These are phyloP conservation scores for Trichaptum fuscoviolaceum DNA, from an alignment of 768 basidiomycete species.

Conservation along the genomic window DNA sequence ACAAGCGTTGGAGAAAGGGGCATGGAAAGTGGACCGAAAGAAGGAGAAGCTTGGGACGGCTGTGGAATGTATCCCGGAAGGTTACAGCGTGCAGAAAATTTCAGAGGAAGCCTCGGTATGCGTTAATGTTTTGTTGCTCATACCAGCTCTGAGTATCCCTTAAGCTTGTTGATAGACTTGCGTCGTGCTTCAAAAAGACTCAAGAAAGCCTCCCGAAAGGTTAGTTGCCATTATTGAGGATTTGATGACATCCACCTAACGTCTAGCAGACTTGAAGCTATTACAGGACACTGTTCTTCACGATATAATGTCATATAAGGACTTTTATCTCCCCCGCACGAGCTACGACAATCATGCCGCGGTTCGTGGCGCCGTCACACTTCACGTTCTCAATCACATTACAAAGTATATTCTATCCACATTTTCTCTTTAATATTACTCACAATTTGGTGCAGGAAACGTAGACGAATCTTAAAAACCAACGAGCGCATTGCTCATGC, in stretches of 20 bases:
- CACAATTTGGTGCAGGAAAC: constrained; percentile 57
- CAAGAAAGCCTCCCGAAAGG: constrained; percentile 52
- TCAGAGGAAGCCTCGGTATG: neutral
- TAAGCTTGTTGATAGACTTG: neutral
- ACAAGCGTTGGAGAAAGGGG: neutral
- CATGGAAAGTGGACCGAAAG: neutral
- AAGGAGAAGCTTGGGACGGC: neutral
- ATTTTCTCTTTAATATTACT: neutral
- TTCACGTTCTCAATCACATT: constrained; percentile 87
- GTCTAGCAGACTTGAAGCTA: constrained; percentile 43
- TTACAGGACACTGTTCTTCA: constrained; percentile 55
- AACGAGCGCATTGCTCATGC: constrained; percentile 85
- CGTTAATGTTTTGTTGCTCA: too few relatives aligned
- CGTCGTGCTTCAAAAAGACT: neutral
- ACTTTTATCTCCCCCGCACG: constrained; percentile 69
- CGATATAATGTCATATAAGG: constrained; percentile 62
- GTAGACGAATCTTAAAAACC: constrained; percentile 84
- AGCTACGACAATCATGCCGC: constrained; percentile 58
- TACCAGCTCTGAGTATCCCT: neutral
- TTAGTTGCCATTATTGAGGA: constrained; percentile 20
- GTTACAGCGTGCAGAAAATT: neutral
- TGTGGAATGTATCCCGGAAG: neutral
- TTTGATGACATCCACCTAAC: neutral
- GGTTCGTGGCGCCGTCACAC: constrained; percentile 61
- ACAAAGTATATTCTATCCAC: constrained; percentile 56